Percentiles rank a stretch among this genome's conserved stretches.
These are phyloP conservation scores for Claviceps monticola DNA, from an alignment of 2,329 filamentous ascomycete species.

Conservation along the genomic window DNA sequence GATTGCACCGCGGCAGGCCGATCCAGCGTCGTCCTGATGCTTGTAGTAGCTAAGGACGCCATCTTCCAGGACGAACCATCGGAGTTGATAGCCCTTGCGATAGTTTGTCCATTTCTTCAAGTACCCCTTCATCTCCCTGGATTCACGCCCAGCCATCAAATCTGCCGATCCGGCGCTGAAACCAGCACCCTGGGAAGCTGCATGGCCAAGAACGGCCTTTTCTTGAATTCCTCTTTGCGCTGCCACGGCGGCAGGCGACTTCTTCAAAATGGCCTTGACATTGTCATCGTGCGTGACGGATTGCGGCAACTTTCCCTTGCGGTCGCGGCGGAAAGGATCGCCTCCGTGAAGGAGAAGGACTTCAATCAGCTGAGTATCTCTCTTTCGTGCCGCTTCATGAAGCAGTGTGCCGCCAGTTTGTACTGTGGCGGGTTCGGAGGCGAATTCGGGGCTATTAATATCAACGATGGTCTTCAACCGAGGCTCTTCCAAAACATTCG, in stretches of 20 bases:
- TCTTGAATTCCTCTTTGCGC: conserved; percentile 94
- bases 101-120: conserved; percentile 99
- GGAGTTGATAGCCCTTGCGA: conserved; percentile 86
- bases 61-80: conserved; percentile 97
- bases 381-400: conserved; percentile 83
- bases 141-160: conserved; percentile 64
- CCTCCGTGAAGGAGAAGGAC: conserved; percentile 84
- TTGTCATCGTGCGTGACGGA: conserved; percentile 92
- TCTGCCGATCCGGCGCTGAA: conserved; percentile 40
- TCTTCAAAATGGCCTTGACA: conserved; percentile 79
- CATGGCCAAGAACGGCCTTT: conserved; percentile 80
- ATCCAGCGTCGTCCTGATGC: conserved; percentile 92
- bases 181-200: conserved; percentile 40
- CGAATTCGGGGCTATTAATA: conserved; percentile 82
- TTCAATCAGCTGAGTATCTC: conserved; percentile 77
- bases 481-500: conserved; percentile 69
- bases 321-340: conserved; percentile 88
- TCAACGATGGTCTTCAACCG: conserved; percentile 78
- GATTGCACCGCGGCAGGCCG: conserved; percentile 91
- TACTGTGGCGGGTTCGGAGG: conserved; percentile 62
- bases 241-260: conserved; percentile 83
- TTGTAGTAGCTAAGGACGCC: conserved; percentile 98
- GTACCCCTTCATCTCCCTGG: conserved; percentile 95
- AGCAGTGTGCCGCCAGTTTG: conserved; percentile 82
- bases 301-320: conserved; percentile 88